Conservation (phyloP, 805 yeast species). For the Candida vaughaniae region DNA sequence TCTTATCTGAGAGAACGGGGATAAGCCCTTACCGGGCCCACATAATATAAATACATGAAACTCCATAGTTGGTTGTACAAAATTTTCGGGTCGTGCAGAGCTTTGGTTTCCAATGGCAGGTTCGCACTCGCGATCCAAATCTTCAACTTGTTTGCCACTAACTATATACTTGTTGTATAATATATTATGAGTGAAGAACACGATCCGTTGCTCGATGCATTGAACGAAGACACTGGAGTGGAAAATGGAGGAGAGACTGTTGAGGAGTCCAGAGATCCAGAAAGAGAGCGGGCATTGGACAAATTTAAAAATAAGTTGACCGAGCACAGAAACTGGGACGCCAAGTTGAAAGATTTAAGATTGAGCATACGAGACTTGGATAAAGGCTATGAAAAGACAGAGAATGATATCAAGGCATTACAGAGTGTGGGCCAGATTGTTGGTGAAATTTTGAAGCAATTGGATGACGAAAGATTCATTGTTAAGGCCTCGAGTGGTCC, state of each 20-base stretch:
- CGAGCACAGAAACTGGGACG: slow-evolving; percentile 95
- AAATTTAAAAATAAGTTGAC: slow-evolving; percentile 81
- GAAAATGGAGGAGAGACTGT: slow-evolving; percentile 35
- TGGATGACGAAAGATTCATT: slow-evolving; percentile 91
- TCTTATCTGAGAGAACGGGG: slow-evolving; percentile 67
- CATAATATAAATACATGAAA: slow-evolving; percentile 89
- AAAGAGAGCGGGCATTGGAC: slow-evolving; percentile 72
- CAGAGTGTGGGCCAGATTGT: slow-evolving; percentile 97
- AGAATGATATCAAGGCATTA: slow-evolving; percentile 93
- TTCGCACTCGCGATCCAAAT: too few species aligned
- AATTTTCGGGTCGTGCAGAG: slow-evolving; percentile 6
- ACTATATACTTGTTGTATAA: too few species aligned
- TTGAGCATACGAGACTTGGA: slow-evolving; percentile 81
- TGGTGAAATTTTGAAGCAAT: slow-evolving; percentile 93
- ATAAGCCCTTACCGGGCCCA: slow-evolving; percentile 73
- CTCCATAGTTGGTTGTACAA: slow-evolving; percentile 66
- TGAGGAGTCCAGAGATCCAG: slow-evolving; percentile 41
- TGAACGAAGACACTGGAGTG: slow-evolving; percentile 12
- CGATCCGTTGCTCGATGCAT: slow-evolving; percentile 19
- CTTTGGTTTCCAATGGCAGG: too few species aligned
- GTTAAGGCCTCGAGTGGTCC: slow-evolving; percentile 98
- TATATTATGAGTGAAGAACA: slow-evolving; percentile 16
- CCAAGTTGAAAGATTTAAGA: slow-evolving; percentile 80
- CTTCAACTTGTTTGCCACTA: slow-evolving; percentile 9
- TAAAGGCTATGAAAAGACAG: slow-evolving; percentile 85